Conservation (phyloP, 768 basidiomycete species). For the Suillus clintonianus region DNA sequence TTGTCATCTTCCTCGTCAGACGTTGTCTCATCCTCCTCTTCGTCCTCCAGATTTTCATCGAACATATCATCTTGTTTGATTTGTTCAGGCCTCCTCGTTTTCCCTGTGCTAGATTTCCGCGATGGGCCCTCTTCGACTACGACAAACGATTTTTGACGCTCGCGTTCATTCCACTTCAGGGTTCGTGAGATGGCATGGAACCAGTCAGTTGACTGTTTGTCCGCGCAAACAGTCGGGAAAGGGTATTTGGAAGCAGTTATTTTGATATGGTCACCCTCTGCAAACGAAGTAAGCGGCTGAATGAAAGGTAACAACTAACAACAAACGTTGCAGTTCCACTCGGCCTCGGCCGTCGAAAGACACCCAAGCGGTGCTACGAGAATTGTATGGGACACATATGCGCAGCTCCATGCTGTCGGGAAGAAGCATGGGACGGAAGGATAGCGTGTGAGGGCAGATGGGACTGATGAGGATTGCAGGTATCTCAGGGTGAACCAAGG, state of each 20-base stretch:
- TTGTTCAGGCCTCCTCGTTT: conserved; percentile 10
- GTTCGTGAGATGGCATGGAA: conserved; percentile 97
- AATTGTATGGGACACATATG: conserved; percentile 99
- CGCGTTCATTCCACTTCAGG: conserved; percentile 98
- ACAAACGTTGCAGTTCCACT: conserved; percentile 92
- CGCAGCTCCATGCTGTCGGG: conserved; percentile 98
- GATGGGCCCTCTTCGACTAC: conserved; percentile 88
- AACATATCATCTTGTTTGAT: conserved; percentile 18
- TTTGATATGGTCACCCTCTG: conserved; percentile 99
- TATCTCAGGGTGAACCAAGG: conserved; percentile 96
- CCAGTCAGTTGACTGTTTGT: conserved; percentile 98
- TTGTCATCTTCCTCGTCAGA: conserved; percentile 69
- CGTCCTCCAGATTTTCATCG: conserved; percentile 43
- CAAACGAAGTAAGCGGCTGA: not conserved
- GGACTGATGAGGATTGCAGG: conserved; percentile 96
- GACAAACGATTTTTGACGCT: conserved; percentile 98
- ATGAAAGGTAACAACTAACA: not conserved
- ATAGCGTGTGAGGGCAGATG: conserved; percentile 97
- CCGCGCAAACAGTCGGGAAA: conserved; percentile 97
- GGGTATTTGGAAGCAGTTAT: conserved; percentile 96
- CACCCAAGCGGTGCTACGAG: conserved; percentile 97
- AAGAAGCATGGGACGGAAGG: conserved; percentile 97
- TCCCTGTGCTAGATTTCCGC: conserved; percentile 37
- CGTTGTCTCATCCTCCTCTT: conserved; percentile 52
- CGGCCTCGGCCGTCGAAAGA: conserved; percentile 97